These are phyloP conservation scores for Puccinia polysora DNA, from an alignment of 1,284 basidiomycete species.

Conservation along the genomic window DNA sequence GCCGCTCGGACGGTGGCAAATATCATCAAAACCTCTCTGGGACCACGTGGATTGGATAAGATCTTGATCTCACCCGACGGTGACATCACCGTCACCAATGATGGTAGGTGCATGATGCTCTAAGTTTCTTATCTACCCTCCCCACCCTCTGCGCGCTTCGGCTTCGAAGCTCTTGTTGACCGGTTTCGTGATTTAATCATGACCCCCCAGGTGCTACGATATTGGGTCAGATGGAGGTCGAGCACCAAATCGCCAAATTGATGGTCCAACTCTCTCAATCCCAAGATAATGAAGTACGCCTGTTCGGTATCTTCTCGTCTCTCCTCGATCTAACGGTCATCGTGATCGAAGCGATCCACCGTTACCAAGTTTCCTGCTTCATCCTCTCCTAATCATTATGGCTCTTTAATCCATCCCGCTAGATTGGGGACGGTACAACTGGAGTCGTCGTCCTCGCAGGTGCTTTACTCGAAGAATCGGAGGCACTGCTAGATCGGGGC, in stretches of 20 bases:
- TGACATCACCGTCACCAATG: slow-evolving; percentile 98
- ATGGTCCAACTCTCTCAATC: slow-evolving; percentile 93
- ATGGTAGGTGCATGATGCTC: slow-evolving; percentile 63
- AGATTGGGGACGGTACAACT: slow-evolving; percentile 95
- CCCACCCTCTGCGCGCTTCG: background rate
- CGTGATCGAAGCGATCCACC: background rate
- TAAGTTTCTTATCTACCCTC: background rate
- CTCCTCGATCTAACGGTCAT: background rate
- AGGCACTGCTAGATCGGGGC: slow-evolving; percentile 84
- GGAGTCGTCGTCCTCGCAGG: slow-evolving; percentile 99
- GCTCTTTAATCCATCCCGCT: background rate
- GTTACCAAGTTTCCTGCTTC: no score
- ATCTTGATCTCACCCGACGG: slow-evolving; percentile 97
- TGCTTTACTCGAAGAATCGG: slow-evolving; percentile 80
- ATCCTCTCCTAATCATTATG: background rate
- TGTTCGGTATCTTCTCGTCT: background rate
- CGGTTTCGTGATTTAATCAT: slow-evolving; percentile 13
- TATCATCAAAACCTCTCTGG: slow-evolving; percentile 90
- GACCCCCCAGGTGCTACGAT: slow-evolving; percentile 49
- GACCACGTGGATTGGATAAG: slow-evolving; percentile 95
- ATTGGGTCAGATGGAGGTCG: slow-evolving; percentile 63
- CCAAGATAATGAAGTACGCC: slow-evolving; percentile 77
- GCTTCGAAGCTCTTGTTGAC: slow-evolving; percentile 60
- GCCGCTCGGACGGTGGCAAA: slow-evolving; percentile 87
- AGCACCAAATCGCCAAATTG: slow-evolving; percentile 96